Conservation (phyloP, 768 basidiomycete genomes). For the Sporobolomyces pararoseus region DNA sequence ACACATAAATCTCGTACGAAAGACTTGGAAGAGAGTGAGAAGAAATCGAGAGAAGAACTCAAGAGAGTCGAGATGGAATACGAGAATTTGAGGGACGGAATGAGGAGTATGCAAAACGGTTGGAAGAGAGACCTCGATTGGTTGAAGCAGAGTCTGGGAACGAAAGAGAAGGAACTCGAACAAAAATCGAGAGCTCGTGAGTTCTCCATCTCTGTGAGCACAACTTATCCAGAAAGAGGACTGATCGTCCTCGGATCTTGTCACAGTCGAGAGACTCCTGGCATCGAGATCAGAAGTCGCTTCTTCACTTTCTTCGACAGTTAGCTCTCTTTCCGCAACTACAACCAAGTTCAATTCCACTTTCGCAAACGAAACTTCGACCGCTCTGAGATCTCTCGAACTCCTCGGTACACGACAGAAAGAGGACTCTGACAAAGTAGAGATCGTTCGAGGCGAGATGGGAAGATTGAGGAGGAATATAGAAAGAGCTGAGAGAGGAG, state of each 20-base stretch:
- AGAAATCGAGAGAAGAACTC: slow-evolving; percentile 49
- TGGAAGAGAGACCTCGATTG: slow-evolving; percentile 71
- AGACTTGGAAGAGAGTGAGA: slow-evolving; percentile 55
- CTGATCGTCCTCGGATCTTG: too few species aligned
- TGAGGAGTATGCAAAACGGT: slow-evolving; percentile 64
- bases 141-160: slow-evolving; percentile 68
- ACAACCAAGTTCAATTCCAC: neutral
- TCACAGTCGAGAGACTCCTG: slow-evolving; percentile 22
- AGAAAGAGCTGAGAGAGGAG: neutral
- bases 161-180: slow-evolving; percentile 65
- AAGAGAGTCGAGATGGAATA: slow-evolving; percentile 82
- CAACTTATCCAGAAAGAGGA: too few species aligned
- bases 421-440: neutral
- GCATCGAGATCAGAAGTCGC: neutral
- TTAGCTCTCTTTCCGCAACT: neutral
- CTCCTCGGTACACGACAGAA: neutral
- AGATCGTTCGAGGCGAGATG: neutral
- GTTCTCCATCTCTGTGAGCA: neutral
- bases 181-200: slow-evolving; percentile 53
- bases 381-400: slow-evolving; percentile 2
- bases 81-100: slow-evolving; percentile 67
- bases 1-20: slow-evolving; percentile 70
- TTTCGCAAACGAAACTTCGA: neutral
- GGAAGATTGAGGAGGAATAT: slow-evolving; percentile 11
- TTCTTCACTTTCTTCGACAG: neutral